phyloP scores from a whole-genome alignment of 2,329 filamentous ascomycete species.

The Samsoniella hepiali region DNA sequence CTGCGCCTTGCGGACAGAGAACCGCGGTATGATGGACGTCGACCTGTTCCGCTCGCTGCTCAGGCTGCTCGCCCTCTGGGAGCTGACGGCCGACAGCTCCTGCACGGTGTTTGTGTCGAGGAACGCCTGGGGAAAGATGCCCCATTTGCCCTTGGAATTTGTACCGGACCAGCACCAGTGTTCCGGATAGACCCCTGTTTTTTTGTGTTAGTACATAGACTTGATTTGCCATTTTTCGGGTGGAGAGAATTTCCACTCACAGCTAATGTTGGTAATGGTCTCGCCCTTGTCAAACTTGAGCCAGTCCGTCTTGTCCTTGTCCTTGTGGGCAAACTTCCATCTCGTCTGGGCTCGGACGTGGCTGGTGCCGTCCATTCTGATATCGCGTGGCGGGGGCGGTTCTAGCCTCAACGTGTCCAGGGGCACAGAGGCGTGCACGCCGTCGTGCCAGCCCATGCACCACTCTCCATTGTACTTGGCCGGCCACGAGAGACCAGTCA shows the following conservation, averaged over 20 bases:
- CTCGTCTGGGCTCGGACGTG: conserved; percentile 47
- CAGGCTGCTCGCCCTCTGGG: conserved; percentile 30
- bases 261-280: conserved; percentile 61
- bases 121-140: conserved; percentile 51
- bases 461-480: conserved; percentile 52
- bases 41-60: conserved; percentile 36
- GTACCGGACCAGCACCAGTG: conserved; percentile 57
- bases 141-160: conserved; percentile 50
- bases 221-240: too few relatives aligned
- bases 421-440: conserved; percentile 47
- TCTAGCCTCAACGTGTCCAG: conserved; percentile 48
- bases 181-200: conserved; percentile 41
- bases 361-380: conserved; percentile 45
- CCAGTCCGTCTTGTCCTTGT: conserved; percentile 43
- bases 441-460: conserved; percentile 57
- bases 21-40: conserved; percentile 33
- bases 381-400: conserved; percentile 43
- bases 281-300: conserved; percentile 65
- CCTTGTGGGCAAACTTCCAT: conserved; percentile 51
- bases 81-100: conserved; percentile 30
- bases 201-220: background rate
- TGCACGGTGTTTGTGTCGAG: conserved; percentile 45
- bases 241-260: conserved; percentile 34
- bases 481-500: conserved; percentile 52
- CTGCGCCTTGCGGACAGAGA: conserved; percentile 28